These are phyloP conservation scores for Euphorbia neoarborescens DNA, from an alignment of 441 rosid genomes.

Conservation along the genomic window DNA sequence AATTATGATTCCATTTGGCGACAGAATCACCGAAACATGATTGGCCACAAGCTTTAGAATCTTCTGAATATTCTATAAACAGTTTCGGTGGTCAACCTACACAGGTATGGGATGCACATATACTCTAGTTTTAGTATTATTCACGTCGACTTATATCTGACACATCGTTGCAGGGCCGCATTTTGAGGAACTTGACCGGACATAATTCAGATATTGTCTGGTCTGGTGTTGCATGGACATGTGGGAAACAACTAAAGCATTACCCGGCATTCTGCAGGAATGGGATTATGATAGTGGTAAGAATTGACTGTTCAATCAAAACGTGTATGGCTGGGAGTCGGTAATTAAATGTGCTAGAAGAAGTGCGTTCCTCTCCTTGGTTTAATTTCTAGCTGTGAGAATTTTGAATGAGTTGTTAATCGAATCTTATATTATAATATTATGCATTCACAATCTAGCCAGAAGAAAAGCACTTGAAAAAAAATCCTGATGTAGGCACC, in stretches of 20 bases:
- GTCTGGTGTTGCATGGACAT: conserved; percentile 77
- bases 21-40: conserved; percentile 57
- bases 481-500: not conserved
- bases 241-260: conserved; percentile 91
- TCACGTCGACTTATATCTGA: conserved; percentile 14
- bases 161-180: conserved; percentile 38
- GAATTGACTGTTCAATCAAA: conserved; percentile 24
- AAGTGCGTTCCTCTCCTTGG: not conserved
- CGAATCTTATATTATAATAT: not conserved
- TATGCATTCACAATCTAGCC: not conserved
- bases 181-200: conserved; percentile 43
- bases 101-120: conserved; percentile 36
- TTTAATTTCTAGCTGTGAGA: not conserved
- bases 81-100: conserved; percentile 37
- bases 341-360: not conserved
- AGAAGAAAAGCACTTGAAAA: not conserved
- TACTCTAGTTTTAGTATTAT: conserved; percentile 6
- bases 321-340: not conserved
- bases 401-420: not conserved
- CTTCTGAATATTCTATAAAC: conserved; percentile 39
- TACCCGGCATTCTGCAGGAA: conserved; percentile 76
- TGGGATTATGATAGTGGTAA: conserved; percentile 72
- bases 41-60: conserved; percentile 35
- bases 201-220: conserved; percentile 66
- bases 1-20: conserved; percentile 17